These are phyloP conservation scores for Moesziomyces aphidis DNA, from an alignment of 1,284 basidiomycete species.

Conservation along the genomic window DNA sequence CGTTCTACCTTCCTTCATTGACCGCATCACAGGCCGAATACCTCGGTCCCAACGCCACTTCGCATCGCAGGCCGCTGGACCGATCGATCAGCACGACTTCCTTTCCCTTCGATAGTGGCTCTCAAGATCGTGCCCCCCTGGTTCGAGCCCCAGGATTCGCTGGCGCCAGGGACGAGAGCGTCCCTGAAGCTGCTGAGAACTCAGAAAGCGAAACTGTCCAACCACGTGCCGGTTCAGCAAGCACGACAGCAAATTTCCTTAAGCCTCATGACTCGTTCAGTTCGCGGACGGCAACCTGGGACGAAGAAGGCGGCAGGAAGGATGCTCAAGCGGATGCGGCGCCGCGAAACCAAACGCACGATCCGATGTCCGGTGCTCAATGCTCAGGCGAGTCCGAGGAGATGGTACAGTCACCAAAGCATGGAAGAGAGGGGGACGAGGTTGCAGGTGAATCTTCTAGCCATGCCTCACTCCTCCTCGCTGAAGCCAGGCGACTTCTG, in stretches of 20 bases:
- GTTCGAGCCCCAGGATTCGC: slow-evolving; percentile 3
- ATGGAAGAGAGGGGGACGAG: background rate
- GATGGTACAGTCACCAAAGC: background rate
- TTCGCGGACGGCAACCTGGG: slow-evolving; percentile 29
- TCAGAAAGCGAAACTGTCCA: background rate
- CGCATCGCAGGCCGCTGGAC: slow-evolving; percentile 26
- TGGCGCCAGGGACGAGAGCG: slow-evolving; percentile 6
- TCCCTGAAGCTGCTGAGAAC: background rate
- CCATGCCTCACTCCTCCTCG: too few relatives aligned
- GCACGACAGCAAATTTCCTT: slow-evolving; percentile 28
- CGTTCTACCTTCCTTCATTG: slow-evolving; percentile 28
- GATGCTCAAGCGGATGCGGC: slow-evolving; percentile 9
- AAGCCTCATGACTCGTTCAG: slow-evolving; percentile 44
- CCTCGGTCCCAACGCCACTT: slow-evolving; percentile 29
- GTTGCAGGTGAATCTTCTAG: background rate
- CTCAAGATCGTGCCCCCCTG: slow-evolving; percentile 9
- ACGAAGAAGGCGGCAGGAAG: slow-evolving; percentile 44
- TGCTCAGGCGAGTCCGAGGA: background rate
- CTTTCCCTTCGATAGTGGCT: slow-evolving; percentile 12
- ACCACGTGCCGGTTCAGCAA: background rate
- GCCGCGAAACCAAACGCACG: background rate
- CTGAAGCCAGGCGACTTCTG: too few relatives aligned
- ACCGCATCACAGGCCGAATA: slow-evolving; percentile 30
- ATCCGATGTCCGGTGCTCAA: background rate
- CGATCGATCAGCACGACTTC: slow-evolving; percentile 21